Conservation (phyloP, 164 flowering plant genomes). For the Santalum album region DNA sequence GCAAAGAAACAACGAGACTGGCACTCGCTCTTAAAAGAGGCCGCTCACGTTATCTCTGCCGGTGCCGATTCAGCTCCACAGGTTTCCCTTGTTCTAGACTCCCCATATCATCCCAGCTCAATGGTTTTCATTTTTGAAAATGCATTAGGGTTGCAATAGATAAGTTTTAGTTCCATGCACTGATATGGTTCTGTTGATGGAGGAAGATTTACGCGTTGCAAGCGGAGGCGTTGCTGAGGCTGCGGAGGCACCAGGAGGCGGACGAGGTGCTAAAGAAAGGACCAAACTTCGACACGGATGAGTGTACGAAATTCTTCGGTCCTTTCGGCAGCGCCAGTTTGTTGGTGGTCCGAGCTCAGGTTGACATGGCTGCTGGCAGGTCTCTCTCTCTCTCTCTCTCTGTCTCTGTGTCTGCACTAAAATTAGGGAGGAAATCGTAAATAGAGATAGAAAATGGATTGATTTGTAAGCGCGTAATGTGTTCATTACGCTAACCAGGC, state of each 20-base stretch:
- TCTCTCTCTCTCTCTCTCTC: slow-evolving; percentile 12
- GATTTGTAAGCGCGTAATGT: no score
- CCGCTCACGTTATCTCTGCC: slow-evolving; percentile 19
- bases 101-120: not conserved
- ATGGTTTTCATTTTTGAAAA: no score
- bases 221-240: slow-evolving; percentile 72
- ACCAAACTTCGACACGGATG: slow-evolving; percentile 39
- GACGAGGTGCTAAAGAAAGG: slow-evolving; percentile 31
- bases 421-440: no score
- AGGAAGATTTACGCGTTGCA: slow-evolving; percentile 54
- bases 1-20: slow-evolving; percentile 40
- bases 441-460: no score
- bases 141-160: no score
- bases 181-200: no score
- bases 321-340: slow-evolving; percentile 43
- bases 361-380: slow-evolving; percentile 62
- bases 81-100: no score
- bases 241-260: slow-evolving; percentile 58
- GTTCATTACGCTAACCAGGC: no score
- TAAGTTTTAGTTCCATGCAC: no score
- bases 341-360: slow-evolving; percentile 45
- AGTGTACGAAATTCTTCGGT: slow-evolving; percentile 44
- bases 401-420: no score
- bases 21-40: slow-evolving; percentile 29
- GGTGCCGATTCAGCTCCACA: slow-evolving; percentile 52